These are phyloP conservation scores for Ogataea haglerorum DNA, from an alignment of 805 yeast genomes.

Conservation along the genomic window DNA sequence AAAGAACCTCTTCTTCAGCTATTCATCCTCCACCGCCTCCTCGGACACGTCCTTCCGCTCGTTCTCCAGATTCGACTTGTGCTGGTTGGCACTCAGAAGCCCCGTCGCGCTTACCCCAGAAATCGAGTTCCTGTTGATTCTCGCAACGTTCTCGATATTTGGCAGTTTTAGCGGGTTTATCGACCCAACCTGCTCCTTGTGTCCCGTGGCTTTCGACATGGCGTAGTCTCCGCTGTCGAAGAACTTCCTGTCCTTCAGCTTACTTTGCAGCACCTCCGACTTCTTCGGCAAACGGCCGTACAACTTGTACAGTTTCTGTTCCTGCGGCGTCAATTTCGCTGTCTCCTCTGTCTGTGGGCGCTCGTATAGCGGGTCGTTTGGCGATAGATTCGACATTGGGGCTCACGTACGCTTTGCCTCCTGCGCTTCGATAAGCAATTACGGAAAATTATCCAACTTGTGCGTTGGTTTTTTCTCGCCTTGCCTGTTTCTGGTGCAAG, in stretches of 20 bases:
- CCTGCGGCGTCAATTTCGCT: slow-evolving; percentile 69
- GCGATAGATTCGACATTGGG: slow-evolving; percentile 17
- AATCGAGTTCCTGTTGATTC: slow-evolving; percentile 57
- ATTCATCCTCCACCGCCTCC: slow-evolving; percentile 20
- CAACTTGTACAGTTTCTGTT: slow-evolving; percentile 68
- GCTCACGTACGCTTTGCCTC: slow-evolving; percentile 10
- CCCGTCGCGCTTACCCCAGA: slow-evolving; percentile 41
- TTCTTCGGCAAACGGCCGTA: slow-evolving; percentile 86
- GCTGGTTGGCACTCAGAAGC: slow-evolving; percentile 44
- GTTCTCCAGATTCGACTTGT: slow-evolving; percentile 53
- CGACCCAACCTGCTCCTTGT: slow-evolving; percentile 32
- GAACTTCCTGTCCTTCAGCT: slow-evolving; percentile 82
- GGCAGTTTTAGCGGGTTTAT: slow-evolving; percentile 43
- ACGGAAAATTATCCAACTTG: slow-evolving; percentile 8
- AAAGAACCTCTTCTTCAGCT: slow-evolving; percentile 12
- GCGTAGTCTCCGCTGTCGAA: slow-evolving; percentile 96
- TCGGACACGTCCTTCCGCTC: slow-evolving; percentile 38
- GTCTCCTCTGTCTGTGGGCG: slow-evolving; percentile 42
- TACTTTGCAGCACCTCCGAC: slow-evolving; percentile 69
- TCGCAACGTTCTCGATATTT: slow-evolving; percentile 55
- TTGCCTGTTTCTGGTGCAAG: slow-evolving; percentile 4
- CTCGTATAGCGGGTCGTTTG: slow-evolving; percentile 50
- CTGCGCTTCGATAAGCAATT: slow-evolving; percentile 5
- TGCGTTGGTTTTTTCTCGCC: not conserved
- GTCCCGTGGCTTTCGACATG: slow-evolving; percentile 63